phyloP scores from a whole-genome alignment of 331 rosid species.

The Telfairia occidentalis region DNA sequence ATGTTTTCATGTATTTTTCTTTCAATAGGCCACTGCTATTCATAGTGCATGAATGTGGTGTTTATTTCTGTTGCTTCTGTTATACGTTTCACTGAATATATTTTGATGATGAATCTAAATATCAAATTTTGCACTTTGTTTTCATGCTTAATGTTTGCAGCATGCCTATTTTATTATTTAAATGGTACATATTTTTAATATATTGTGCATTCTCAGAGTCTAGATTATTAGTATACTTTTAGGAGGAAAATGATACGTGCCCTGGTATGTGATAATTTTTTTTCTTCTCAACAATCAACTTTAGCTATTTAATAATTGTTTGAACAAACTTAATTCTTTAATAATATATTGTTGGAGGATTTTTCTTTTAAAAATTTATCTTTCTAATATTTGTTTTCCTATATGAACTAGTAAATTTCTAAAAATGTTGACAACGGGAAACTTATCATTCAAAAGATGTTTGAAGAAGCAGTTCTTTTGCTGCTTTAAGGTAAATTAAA shows the following conservation, averaged over 20 bases:
- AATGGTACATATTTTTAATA: background rate
- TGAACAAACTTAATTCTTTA: background rate
- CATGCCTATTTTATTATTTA: background rate
- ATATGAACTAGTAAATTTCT: background rate
- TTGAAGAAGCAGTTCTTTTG: background rate
- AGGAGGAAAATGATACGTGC: background rate
- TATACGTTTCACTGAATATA: background rate
- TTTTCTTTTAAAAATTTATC: background rate
- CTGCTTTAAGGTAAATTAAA: background rate
- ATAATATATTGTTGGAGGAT: background rate
- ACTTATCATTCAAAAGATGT: background rate
- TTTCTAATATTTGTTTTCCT: background rate
- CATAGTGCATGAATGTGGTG: background rate
- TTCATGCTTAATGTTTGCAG: background rate
- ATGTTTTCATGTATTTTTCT: slow-evolving; percentile 3
- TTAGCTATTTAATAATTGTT: background rate
- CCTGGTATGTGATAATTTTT: background rate
- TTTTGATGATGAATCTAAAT: background rate
- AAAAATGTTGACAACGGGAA: background rate
- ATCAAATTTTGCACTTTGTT: background rate
- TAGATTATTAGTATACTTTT: background rate
- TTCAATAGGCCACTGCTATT: background rate
- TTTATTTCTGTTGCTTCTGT: background rate
- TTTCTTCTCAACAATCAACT: background rate
- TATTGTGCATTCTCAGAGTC: background rate